Conservation (phyloP, 192 early-diverging fungal genomes). For the Rhizophagus prolifer region DNA sequence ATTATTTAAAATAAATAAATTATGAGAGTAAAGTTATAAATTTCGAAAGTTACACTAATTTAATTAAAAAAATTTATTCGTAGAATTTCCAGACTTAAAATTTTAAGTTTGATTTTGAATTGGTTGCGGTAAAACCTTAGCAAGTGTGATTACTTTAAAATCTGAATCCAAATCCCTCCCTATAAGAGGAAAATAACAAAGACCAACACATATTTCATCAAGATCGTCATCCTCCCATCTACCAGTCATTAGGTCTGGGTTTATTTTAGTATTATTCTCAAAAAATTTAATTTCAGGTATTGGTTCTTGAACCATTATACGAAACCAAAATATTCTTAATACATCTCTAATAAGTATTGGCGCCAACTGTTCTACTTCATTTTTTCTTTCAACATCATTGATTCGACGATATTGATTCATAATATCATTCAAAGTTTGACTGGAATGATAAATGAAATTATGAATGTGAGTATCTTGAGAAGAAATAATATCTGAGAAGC, state of each 20-base stretch:
- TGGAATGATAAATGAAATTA: not conserved
- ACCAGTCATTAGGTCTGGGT: not conserved
- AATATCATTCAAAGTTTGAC: not conserved
- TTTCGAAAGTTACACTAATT: too few species aligned
- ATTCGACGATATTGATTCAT: not conserved
- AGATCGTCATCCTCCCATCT: not conserved
- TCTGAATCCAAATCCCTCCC: not conserved
- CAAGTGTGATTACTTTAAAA: not conserved
- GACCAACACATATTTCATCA: not conserved
- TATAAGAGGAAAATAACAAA: conserved; percentile 1
- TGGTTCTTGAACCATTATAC: not conserved
- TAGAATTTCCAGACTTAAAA: too few species aligned
- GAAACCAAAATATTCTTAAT: conserved; percentile 1
- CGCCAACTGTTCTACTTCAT: not conserved
- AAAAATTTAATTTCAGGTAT: not conserved
- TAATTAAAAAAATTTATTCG: too few species aligned
- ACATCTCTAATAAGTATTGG: not conserved
- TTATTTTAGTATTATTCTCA: not conserved
- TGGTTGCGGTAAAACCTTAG: too few species aligned
- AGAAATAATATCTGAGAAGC: not conserved
- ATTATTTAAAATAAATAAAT: too few species aligned
- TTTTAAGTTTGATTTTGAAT: too few species aligned
- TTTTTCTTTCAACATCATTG: not conserved
- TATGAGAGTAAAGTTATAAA: too few species aligned
- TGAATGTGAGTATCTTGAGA: too few species aligned